Evolutionary conservation across 306 rosid genomes (phyloP).

Genomic region (Ziziphus jujuba): DNA sequence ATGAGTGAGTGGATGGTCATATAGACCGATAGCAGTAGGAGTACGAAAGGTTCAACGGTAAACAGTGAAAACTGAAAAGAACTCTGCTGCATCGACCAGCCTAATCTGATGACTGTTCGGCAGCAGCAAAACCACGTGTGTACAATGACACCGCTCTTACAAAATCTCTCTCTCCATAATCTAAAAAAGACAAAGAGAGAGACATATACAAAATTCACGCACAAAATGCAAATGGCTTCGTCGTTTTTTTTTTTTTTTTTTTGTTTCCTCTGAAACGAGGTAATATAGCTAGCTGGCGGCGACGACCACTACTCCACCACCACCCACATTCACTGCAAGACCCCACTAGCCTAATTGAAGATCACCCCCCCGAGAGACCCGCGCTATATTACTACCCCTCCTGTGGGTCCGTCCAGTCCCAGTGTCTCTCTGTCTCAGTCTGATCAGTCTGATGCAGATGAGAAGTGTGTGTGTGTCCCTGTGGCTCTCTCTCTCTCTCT

Average conservation of each 20-base stretch:
- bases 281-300: conserved; percentile 31
- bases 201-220: neutral
- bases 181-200: conserved; percentile 1
- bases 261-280: neutral
- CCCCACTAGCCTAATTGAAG: conserved; percentile 9
- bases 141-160: neutral
- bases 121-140: conserved; percentile 37
- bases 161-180: neutral
- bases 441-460: neutral
- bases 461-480: neutral
- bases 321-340: neutral
- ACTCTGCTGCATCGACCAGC: neutral
- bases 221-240: neutral
- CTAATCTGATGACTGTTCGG: conserved; percentile 19
- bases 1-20: too few species aligned
- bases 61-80: conserved; percentile 27
- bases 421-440: neutral
- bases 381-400: conserved; percentile 38
- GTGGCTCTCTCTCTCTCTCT: neutral
- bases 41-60: conserved; percentile 38
- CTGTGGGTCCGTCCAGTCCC: conserved; percentile 19
- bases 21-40: neutral
- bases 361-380: conserved; percentile 71
- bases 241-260: neutral
- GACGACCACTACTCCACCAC: conserved; percentile 17